Conservation (phyloP, 1,284 basidiomycete genomes). For the Cystobasidium slooffiae region DNA sequence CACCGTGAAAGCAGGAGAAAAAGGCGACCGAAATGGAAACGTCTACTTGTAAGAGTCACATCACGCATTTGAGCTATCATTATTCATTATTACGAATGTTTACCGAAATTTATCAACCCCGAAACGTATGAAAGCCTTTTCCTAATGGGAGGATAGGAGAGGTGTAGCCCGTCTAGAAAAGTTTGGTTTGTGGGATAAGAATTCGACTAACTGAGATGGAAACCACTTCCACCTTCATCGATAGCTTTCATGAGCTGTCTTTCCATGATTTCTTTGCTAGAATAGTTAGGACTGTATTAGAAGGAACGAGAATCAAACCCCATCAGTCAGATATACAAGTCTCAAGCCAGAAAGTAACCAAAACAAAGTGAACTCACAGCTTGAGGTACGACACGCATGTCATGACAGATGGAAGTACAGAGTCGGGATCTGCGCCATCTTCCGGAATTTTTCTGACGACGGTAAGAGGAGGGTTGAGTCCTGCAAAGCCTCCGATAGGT, state of each 20-base stretch:
- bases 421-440: conserved; percentile 70
- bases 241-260: conserved; percentile 37
- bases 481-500: conserved; percentile 76
- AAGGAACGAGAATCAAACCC: neutral
- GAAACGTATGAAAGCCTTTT: too few species aligned
- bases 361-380: conserved; percentile 2
- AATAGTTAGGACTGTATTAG: conserved; percentile 41
- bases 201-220: conserved; percentile 28
- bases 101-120: too few species aligned
- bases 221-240: conserved; percentile 37
- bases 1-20: too few species aligned
- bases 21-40: too few species aligned
- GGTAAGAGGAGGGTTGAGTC: conserved; percentile 89
- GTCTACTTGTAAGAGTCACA: too few species aligned
- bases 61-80: too few species aligned
- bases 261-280: conserved; percentile 35
- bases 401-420: conserved; percentile 97
- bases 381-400: conserved; percentile 81
- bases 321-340: neutral
- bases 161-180: neutral
- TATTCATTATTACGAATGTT: too few species aligned
- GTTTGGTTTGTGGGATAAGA: neutral
- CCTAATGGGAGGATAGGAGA: neutral
- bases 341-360: neutral
- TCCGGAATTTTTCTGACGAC: conserved; percentile 98